A percentile compares a stretch with the other conserved stretches of the same genome.
phyloP scores from a whole-genome alignment of 176 grass and related monocot genomes.

The Microstegium vimineum region DNA sequence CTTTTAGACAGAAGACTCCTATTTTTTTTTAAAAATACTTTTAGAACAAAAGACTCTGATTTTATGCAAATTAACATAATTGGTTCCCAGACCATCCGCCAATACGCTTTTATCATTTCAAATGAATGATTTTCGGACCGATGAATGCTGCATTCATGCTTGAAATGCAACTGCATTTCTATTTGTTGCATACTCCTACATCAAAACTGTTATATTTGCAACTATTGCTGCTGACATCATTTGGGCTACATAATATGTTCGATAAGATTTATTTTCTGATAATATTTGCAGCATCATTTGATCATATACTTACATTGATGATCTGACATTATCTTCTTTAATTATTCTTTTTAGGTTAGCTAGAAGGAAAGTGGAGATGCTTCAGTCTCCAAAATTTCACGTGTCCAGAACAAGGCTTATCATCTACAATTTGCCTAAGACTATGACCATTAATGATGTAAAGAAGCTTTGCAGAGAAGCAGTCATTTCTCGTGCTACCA shows the following conservation, averaged over 20 bases:
- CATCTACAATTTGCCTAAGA: constrained; percentile 96
- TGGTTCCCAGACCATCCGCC: not conserved
- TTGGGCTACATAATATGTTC: not conserved
- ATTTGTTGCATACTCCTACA: not conserved
- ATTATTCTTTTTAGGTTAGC: constrained; percentile 46
- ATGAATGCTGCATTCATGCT: not conserved
- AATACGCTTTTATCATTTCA: not conserved
- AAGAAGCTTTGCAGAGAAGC: constrained; percentile 94
- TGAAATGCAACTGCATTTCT: not conserved
- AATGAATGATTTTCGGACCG: not conserved
- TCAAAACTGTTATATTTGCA: constrained; percentile 14
- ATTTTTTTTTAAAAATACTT: not conserved
- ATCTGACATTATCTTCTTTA: not conserved
- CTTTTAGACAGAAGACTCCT: not conserved
- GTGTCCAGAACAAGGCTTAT: constrained; percentile 91
- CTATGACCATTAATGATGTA: constrained; percentile 76
- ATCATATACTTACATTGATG: not conserved
- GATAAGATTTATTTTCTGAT: not conserved
- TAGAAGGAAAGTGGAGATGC: constrained; percentile 86
- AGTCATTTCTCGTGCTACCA: constrained; percentile 72
- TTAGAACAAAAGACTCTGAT: not conserved
- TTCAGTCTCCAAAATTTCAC: constrained; percentile 94
- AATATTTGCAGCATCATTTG: not conserved
- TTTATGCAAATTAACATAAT: not conserved
- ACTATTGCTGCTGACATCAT: not conserved